These are phyloP conservation scores for Candida frijolesensis DNA, from an alignment of 1,139 yeast genomes.

Conservation along the genomic window DNA sequence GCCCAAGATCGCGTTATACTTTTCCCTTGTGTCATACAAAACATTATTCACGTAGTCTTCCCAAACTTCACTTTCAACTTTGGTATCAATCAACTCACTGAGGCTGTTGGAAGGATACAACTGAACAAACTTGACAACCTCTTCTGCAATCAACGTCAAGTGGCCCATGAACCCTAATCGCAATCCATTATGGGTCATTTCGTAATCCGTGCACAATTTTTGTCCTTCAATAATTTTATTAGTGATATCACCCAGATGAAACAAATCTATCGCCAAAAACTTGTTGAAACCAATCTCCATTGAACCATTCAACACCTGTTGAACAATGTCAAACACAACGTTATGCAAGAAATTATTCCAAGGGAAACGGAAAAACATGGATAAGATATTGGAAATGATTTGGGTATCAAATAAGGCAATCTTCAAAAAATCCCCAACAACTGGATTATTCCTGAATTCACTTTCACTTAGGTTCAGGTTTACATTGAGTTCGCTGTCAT, in stretches of 20 bases:
- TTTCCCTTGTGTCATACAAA: slow-evolving; percentile 85
- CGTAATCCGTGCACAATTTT: slow-evolving; percentile 69
- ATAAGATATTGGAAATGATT: slow-evolving; percentile 73
- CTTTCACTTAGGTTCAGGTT: slow-evolving; percentile 62
- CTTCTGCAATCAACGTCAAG: slow-evolving; percentile 92
- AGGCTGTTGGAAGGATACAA: slow-evolving; percentile 64
- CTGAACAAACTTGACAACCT: slow-evolving; percentile 90
- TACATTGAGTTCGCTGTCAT: slow-evolving; percentile 47
- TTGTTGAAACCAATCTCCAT: slow-evolving; percentile 90
- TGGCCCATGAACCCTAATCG: slow-evolving; percentile 98
- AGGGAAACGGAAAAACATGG: slow-evolving; percentile 89
- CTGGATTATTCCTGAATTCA: slow-evolving; percentile 68
- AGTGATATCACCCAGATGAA: slow-evolving; percentile 77
- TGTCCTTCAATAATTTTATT: slow-evolving; percentile 84
- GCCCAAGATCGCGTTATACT: slow-evolving; percentile 93
- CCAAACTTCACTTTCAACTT: slow-evolving; percentile 71
- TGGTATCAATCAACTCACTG: slow-evolving; percentile 60
- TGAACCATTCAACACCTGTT: slow-evolving; percentile 92
- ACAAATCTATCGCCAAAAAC: slow-evolving; percentile 83
- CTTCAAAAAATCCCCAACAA: slow-evolving; percentile 87
- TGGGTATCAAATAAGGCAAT: slow-evolving; percentile 82
- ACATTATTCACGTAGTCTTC: slow-evolving; percentile 81
- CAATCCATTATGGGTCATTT: slow-evolving; percentile 58
- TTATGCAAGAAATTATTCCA: slow-evolving; percentile 98
- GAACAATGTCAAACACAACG: slow-evolving; percentile 96